phyloP scores from a whole-genome alignment of 2,329 filamentous ascomycete genomes.

The Pseudocercospora eumusae region DNA sequence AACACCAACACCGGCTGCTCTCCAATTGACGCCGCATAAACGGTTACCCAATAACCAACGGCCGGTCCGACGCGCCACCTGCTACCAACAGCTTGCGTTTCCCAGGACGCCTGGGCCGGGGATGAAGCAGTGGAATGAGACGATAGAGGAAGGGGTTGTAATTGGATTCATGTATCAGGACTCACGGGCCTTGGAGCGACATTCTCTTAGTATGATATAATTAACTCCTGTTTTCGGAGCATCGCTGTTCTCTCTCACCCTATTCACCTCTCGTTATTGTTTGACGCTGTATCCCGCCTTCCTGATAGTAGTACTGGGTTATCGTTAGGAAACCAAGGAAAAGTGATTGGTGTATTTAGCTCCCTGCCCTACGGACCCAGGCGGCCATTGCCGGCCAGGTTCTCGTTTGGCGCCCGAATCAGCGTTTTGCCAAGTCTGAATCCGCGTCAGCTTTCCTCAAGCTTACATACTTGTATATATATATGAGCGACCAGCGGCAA shows the following conservation, averaged over 20 bases:
- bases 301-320: too few species aligned
- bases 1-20: conserved; percentile 12
- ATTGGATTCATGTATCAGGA: conserved; percentile 8
- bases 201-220: conserved; percentile 7
- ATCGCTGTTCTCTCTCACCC: background rate
- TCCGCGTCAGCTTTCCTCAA: background rate
- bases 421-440: background rate
- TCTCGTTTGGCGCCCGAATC: background rate
- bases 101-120: background rate
- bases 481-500: background rate
- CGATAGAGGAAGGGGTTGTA: conserved; percentile 4
- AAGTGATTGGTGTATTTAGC: background rate
- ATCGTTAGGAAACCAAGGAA: background rate
- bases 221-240: conserved; percentile 2
- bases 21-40: conserved; percentile 4
- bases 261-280: too few species aligned
- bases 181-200: conserved; percentile 3
- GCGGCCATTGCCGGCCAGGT: too few species aligned
- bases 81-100: background rate
- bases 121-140: conserved; percentile 2
- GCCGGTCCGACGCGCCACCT: conserved; percentile 1
- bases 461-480: background rate
- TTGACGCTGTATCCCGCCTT: background rate
- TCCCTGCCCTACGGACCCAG: background rate
- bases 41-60: background rate